These are phyloP conservation scores for Biscogniauxia marginata DNA, from an alignment of 2,329 filamentous ascomycete species.

Conservation along the genomic window DNA sequence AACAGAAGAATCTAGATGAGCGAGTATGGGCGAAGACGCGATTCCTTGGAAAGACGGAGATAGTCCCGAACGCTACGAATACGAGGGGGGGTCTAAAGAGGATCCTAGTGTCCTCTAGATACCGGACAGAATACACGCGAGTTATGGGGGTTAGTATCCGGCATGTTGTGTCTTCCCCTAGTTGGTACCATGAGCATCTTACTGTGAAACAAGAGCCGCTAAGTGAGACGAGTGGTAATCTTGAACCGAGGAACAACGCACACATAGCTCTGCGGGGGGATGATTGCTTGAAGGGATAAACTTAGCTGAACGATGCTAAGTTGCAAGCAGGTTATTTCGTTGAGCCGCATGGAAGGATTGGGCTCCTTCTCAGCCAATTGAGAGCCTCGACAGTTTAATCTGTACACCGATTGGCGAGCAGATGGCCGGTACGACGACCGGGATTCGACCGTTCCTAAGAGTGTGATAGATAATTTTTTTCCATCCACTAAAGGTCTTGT, in stretches of 20 bases:
- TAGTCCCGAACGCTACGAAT: neutral
- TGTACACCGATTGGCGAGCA: neutral
- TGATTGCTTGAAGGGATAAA: neutral
- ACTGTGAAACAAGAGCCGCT: neutral
- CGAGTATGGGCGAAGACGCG: neutral
- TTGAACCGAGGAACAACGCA: neutral
- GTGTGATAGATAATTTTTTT: neutral
- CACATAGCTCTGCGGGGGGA: neutral
- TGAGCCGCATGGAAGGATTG: neutral
- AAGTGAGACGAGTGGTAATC: neutral
- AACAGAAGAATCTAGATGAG: neutral
- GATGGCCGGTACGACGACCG: neutral
- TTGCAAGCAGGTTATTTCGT: neutral
- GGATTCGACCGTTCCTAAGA: neutral
- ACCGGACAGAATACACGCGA: neutral
- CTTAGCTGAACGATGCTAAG: neutral
- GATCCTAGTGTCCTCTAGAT: neutral
- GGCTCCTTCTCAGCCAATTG: neutral
- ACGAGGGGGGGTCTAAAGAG: neutral
- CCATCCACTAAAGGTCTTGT: neutral
- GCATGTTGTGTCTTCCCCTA: neutral
- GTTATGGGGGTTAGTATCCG: neutral
- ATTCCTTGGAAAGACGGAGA: neutral
- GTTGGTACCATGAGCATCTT: neutral
- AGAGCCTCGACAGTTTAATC: neutral